These are phyloP conservation scores for Lycium ferocissimum DNA, from an alignment of 257 asterid genomes.

Conservation along the genomic window DNA sequence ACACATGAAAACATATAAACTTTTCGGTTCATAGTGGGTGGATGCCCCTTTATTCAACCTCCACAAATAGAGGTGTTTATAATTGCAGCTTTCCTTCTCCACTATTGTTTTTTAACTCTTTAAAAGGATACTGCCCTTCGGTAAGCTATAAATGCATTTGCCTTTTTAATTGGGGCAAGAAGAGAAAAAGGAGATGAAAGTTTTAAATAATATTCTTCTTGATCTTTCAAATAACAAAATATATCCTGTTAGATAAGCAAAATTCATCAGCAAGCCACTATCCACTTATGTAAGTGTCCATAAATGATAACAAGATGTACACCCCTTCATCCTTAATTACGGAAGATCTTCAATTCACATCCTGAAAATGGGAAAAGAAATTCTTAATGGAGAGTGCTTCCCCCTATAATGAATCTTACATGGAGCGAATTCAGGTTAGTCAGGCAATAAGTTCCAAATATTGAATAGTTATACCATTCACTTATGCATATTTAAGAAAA, in stretches of 20 bases:
- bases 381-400: too few species aligned
- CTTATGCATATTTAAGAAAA: too few species aligned
- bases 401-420: too few species aligned
- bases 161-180: background rate
- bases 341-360: too few species aligned
- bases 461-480: too few species aligned
- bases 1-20: background rate
- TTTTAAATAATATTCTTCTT: background rate
- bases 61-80: background rate
- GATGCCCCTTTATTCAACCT: background rate
- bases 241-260: background rate
- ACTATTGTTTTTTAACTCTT: background rate
- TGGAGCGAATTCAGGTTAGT: too few species aligned
- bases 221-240: background rate
- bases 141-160: background rate
- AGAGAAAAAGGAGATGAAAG: background rate
- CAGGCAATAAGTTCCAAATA: too few species aligned
- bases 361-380: too few species aligned
- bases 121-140: background rate
- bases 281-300: background rate
- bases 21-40: background rate
- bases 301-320: too few species aligned
- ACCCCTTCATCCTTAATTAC: too few species aligned
- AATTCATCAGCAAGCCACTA: background rate
- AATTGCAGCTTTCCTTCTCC: slow-evolving; percentile 19